Conservation (phyloP, 306 rosid species). For the Sindora glabra region DNA sequence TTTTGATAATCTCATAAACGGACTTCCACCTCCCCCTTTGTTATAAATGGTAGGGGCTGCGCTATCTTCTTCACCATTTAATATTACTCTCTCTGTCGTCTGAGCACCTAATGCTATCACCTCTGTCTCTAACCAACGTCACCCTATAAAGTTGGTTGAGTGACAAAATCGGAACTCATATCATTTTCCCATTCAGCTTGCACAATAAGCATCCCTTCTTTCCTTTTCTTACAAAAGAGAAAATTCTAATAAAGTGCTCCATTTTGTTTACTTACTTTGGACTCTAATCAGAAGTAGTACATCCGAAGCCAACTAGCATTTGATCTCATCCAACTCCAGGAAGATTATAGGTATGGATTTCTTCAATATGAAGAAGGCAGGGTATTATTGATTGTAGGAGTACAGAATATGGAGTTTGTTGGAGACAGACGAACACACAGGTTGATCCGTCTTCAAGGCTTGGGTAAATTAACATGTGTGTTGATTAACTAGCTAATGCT, state of each 20-base stretch:
- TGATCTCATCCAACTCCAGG: slow-evolving; percentile 25
- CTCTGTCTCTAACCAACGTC: slow-evolving; percentile 31
- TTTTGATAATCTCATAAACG: neutral
- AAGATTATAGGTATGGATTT: slow-evolving; percentile 32
- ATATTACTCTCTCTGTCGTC: no score
- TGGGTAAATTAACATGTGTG: slow-evolving; percentile 16
- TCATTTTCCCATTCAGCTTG: slow-evolving; percentile 22
- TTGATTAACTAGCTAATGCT: slow-evolving; percentile 21
- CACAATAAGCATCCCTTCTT: slow-evolving; percentile 2
- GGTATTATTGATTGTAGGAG: slow-evolving; percentile 49
- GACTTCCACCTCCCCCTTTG: slow-evolving; percentile 15
- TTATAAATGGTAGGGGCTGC: no score
- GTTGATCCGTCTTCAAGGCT: slow-evolving; percentile 4
- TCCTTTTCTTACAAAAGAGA: slow-evolving; percentile 52
- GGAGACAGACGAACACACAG: neutral
- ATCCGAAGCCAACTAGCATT: slow-evolving; percentile 39
- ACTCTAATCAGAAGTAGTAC: slow-evolving; percentile 62
- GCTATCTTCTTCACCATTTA: no score
- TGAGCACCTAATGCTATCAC: no score
- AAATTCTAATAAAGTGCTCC: no score
- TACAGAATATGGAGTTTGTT: slow-evolving; percentile 28
- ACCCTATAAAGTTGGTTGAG: slow-evolving; percentile 30
- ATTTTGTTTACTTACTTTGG: slow-evolving; percentile 62
- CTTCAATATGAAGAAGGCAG: slow-evolving; percentile 51
- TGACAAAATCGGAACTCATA: slow-evolving; percentile 8